A percentile compares a stretch with the other conserved stretches of the same genome.
Conservation (phyloP, 2,329 filamentous ascomycete species). For the Aureobasidium sp. region DNA sequence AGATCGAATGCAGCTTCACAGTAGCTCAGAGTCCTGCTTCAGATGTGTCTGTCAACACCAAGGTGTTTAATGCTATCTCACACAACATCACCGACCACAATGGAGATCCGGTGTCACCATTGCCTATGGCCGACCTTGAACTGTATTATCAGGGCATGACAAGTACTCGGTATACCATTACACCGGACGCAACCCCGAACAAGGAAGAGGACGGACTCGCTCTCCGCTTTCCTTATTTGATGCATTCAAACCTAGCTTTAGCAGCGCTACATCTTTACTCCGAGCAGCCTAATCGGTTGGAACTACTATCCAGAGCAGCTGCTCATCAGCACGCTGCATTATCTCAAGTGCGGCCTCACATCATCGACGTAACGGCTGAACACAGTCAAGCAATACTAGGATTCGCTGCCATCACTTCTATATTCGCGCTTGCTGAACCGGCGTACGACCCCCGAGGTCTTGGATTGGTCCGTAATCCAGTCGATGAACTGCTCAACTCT, state of each 20-base stretch:
- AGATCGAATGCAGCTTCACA: slow-evolving; percentile 15
- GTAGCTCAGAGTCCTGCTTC: background rate
- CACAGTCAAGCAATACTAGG: slow-evolving; percentile 14
- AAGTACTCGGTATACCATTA: slow-evolving; percentile 9
- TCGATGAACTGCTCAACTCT: slow-evolving; percentile 1
- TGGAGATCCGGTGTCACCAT: background rate
- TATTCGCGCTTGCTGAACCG: slow-evolving; percentile 12
- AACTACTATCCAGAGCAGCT: slow-evolving; percentile 10
- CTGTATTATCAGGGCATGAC: slow-evolving; percentile 17
- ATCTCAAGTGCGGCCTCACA: slow-evolving; percentile 11
- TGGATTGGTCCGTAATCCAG: background rate
- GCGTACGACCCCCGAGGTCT: background rate
- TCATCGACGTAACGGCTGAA: background rate
- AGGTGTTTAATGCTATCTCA: slow-evolving; percentile 2
- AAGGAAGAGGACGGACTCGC: slow-evolving; percentile 1
- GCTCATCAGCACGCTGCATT: slow-evolving; percentile 14
- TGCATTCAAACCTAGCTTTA: slow-evolving; percentile 17
- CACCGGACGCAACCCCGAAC: background rate
- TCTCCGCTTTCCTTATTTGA: slow-evolving; percentile 15
- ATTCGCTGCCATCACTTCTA: slow-evolving; percentile 14
- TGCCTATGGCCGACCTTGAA: slow-evolving; percentile 18
- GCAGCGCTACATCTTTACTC: slow-evolving; percentile 18
- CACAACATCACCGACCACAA: slow-evolving; percentile 4
- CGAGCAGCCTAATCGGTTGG: background rate
- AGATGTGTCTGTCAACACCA: background rate